Base-by-base conservation (phyloP, 371 early-diverging fungal species). In the Circinella minor region DNA sequence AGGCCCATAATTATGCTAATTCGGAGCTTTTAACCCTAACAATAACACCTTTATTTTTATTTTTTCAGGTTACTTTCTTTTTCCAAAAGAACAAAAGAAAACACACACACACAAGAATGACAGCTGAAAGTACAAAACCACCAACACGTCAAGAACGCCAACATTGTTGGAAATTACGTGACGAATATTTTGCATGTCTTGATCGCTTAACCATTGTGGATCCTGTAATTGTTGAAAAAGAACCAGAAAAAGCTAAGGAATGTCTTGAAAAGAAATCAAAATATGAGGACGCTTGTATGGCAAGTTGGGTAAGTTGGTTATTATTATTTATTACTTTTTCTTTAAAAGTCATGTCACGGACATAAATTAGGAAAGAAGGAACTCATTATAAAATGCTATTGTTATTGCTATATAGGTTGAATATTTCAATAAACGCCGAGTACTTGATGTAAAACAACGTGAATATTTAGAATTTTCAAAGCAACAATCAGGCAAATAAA, bases 81-180 rank as follows among this genome's bases (percentile, higher is more conserved):
- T 55, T 11, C 10, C 55, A 55, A 14, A 55, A 27, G 27, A 27
- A 27, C 27, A 27, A 27, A 27, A 27, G 27, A 27, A 27, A 27
- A 27, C 0, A 27, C 0, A 27, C 27, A 27, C 27, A 27, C 27
- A 27, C 20, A 57, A 27, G n/a, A 18, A 61, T 61, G 62, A 61
- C 62, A 38, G 27, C 34, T 1, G 43, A 61, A 43, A 17, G 48
- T 48, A 9, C 69, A 36, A 85, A 82, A 64, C 85, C 85, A 46
- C 89, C 87, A 11, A 81, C 78, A 15, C 80, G 90, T 17, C 67
- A 73, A 71, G 80, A 89, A 73, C 86, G 90, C 55, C 84, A 88
- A 46, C 66, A 68, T 15, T 89, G 90, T 71, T 88, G 88, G 79
- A 80, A 79, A 36, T 55, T 79, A 55, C 87, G 90, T 20, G 90